Percentiles rank a stretch among this genome's conserved stretches.
phyloP scores from a whole-genome alignment of 352 stramenopile species.

The Peronospora farinosa region DNA sequence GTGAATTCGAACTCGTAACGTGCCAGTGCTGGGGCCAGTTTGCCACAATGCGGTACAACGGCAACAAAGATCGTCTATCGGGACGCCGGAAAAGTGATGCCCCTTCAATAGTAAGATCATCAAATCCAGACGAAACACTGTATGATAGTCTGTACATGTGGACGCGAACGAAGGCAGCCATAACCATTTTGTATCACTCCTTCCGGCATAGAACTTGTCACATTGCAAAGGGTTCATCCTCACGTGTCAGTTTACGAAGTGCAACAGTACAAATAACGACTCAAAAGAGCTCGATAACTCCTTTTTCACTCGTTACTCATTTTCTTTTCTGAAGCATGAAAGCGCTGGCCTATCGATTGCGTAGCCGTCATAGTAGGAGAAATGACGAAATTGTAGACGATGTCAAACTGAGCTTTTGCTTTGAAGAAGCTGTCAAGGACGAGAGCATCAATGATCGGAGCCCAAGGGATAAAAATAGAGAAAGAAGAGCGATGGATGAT shows the following conservation, averaged over 20 bases:
- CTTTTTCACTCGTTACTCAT: slow-evolving; percentile 2
- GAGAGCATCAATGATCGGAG: neutral
- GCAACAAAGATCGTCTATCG: too few relatives aligned
- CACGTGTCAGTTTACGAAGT: too few relatives aligned
- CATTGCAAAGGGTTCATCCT: slow-evolving; percentile 15
- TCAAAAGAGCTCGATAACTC: slow-evolving; percentile 3
- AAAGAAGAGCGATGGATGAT: slow-evolving; percentile 1
- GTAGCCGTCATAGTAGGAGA: slow-evolving; percentile 12
- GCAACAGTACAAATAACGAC: neutral
- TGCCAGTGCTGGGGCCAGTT: too few relatives aligned
- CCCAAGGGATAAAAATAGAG: neutral
- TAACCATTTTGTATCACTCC: neutral
- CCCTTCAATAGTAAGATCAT: neutral
- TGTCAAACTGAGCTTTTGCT: slow-evolving; percentile 14
- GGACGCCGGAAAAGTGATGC: too few relatives aligned
- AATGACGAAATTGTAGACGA: slow-evolving; percentile 12
- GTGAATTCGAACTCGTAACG: too few relatives aligned
- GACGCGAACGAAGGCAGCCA: slow-evolving; percentile 20
- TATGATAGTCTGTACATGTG: slow-evolving; percentile 8
- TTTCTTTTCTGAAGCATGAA: slow-evolving; percentile 25
- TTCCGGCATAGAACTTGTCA: slow-evolving; percentile 7
- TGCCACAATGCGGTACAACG: too few relatives aligned
- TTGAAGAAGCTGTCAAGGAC: slow-evolving; percentile 7
- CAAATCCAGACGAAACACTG: neutral
- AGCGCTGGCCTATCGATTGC: slow-evolving; percentile 31